Evolutionary conservation across 2,329 filamentous ascomycete genomes (phyloP).

Genomic region (Gnomoniopsis sp.): DNA sequence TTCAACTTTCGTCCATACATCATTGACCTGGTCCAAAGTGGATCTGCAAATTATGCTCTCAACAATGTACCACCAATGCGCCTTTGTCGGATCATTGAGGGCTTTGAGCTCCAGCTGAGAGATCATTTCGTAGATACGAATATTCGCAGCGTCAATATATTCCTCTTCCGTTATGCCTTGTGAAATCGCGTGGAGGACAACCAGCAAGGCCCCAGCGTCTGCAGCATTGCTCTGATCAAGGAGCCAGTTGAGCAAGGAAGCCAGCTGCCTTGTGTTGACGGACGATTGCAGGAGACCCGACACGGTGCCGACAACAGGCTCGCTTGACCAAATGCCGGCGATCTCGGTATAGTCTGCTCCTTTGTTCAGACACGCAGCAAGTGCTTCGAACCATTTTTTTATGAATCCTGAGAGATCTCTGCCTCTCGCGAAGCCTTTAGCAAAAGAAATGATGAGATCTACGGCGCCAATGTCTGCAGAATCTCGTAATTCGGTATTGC

Average conservation of each 20-base stretch:
- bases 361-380: conserved; percentile 31
- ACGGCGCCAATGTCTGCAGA: conserved; percentile 15
- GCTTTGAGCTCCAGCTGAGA: conserved; percentile 16
- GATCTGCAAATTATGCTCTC: conserved; percentile 26
- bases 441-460: conserved; percentile 39
- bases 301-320: conserved; percentile 22
- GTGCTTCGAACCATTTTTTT: conserved; percentile 42
- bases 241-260: conserved; percentile 41
- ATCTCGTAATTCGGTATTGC: conserved; percentile 15
- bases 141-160: conserved; percentile 39
- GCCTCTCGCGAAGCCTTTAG: conserved; percentile 40
- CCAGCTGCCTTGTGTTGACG: conserved; percentile 42
- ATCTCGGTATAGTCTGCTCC: conserved; percentile 11
- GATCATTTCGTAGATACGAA: conserved; percentile 34
- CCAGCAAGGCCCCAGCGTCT: conserved; percentile 31
- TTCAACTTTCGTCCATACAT: conserved; percentile 26
- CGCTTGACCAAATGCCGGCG: conserved; percentile 26
- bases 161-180: conserved; percentile 39
- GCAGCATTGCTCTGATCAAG: conserved; percentile 27
- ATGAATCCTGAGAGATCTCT: conserved; percentile 45
- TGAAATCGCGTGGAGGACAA: conserved; percentile 41
- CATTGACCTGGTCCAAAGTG: conserved; percentile 21
- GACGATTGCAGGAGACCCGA: conserved; percentile 36
- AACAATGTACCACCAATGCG: conserved; percentile 23
- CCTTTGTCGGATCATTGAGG: conserved; percentile 2